A percentile compares a stretch with the other conserved stretches of the same genome.
phyloP scores from a whole-genome alignment of 495 filamentous ascomycete species.

The Clavariopsis aquatica region DNA sequence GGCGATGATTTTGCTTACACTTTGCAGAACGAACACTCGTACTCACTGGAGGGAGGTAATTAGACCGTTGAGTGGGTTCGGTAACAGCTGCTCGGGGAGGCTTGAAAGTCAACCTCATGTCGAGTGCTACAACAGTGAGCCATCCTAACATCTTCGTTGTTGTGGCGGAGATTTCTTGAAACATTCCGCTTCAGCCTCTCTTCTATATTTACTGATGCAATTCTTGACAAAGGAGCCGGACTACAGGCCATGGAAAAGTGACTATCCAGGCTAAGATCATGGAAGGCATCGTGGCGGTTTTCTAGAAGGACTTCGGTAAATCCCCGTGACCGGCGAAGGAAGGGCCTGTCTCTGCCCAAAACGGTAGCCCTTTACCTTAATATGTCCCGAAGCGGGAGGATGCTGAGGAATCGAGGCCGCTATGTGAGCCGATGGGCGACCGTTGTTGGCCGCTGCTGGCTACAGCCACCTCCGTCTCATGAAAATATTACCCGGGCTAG shows the following conservation, averaged over 20 bases:
- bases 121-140: neutral
- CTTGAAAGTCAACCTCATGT: neutral
- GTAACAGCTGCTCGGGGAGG: neutral
- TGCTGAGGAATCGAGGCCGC: neutral
- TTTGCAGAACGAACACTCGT: neutral
- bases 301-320: constrained; percentile 10
- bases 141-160: neutral
- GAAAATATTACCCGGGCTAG: constrained; percentile 26
- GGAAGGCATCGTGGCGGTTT: constrained; percentile 8
- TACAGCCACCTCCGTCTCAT: constrained; percentile 17
- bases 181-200: neutral
- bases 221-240: neutral
- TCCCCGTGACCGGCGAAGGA: neutral
- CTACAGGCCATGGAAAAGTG: constrained; percentile 13
- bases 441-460: neutral
- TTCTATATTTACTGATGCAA: neutral
- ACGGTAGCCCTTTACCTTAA: neutral
- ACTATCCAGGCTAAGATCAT: constrained; percentile 3
- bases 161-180: neutral
- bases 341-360: neutral
- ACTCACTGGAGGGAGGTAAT: neutral
- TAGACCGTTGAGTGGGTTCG: neutral
- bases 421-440: neutral
- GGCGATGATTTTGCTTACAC: neutral
- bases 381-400: constrained; percentile 2